Base-by-base conservation (phyloP, 2,329 filamentous ascomycete genomes). In the Colletotrichum gloeosporioides region DNA sequence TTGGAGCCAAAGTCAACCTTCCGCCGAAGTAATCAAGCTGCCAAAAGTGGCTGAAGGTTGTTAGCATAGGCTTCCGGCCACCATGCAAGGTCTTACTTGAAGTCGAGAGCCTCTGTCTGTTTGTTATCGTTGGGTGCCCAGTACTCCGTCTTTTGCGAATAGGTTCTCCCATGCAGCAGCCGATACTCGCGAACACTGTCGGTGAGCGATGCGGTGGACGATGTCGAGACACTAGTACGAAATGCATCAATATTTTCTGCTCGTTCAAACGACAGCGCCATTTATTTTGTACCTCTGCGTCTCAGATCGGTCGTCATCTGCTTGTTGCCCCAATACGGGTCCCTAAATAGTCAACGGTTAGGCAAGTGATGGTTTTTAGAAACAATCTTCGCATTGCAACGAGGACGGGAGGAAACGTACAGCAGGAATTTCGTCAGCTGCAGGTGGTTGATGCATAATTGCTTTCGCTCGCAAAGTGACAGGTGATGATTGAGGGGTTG, bases 41-140 rank as follows among this genome's bases (percentile, higher is more conserved):
- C 63, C 68, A 34, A 44, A 22, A 25, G 39, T 71, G 57, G 12
- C 39, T 49, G 8, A 6, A 64, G 68, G 44, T 18, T 15, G 34
- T 29, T 36, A 8, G 62, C 13, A 22, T 25, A 18, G n/a, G 15
- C n/a, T 8, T 13, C 32, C 32, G 32, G 32, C 16, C 6, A 22
- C n/a, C 18, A 53, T 12, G 13, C 13, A 15, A 16, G 15, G 15
- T 16, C 73, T 44, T 7, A 82, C 78, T 39, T 71, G 10, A 74
- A 18, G 15, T 34, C 73, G 31, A 73, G 65, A 29, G 69, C 70
- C 15, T 76, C 74, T 22, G 64, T 62, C 13, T 76, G 64, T 25
- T 36, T 32, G 25, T 64, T 27, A 31, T 76, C 74, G 12, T 73
- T 72, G n/a, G 74, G 74, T 5, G 57, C 49, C 64, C 70, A 76